These are phyloP conservation scores for Aspergillus persii DNA, from an alignment of 2,329 filamentous ascomycete species.

Conservation along the genomic window DNA sequence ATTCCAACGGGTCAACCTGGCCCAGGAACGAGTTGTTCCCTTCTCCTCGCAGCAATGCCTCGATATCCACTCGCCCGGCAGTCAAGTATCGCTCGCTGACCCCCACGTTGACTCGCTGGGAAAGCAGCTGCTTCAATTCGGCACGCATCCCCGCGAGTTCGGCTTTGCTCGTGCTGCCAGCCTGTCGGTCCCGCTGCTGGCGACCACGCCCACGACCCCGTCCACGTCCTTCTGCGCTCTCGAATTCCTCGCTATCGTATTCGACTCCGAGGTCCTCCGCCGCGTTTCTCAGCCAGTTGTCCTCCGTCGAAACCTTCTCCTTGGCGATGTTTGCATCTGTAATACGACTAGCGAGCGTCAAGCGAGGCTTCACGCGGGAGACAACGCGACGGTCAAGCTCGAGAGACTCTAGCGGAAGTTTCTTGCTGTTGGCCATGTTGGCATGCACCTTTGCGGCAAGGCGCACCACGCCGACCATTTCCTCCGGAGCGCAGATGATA, in stretches of 20 bases:
- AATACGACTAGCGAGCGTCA: slow-evolving; percentile 80
- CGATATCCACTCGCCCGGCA: slow-evolving; percentile 72
- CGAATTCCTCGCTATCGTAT: slow-evolving; percentile 86
- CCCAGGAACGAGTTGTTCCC: slow-evolving; percentile 68
- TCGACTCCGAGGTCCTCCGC: slow-evolving; percentile 93
- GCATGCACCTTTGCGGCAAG: slow-evolving; percentile 87
- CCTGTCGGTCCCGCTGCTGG: slow-evolving; percentile 71
- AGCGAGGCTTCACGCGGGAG: slow-evolving; percentile 70
- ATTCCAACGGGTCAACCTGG: slow-evolving; percentile 46
- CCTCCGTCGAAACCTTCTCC: slow-evolving; percentile 78
- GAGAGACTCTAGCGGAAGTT: slow-evolving; percentile 68
- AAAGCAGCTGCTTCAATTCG: slow-evolving; percentile 69
- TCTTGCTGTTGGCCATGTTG: slow-evolving; percentile 51
- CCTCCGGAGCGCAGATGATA: slow-evolving; percentile 85
- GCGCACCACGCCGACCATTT: slow-evolving; percentile 78
- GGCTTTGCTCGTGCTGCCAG: slow-evolving; percentile 64
- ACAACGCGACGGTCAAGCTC: slow-evolving; percentile 81
- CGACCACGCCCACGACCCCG: slow-evolving; percentile 70
- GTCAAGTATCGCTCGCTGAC: slow-evolving; percentile 86
- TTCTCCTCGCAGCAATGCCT: slow-evolving; percentile 63
- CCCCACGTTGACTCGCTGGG: slow-evolving; percentile 76
- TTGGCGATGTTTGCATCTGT: slow-evolving; percentile 81
- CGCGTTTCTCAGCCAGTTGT: slow-evolving; percentile 77
- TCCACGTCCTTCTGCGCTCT: slow-evolving; percentile 51
- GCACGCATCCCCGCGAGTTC: slow-evolving; percentile 69